Base-by-base conservation (phyloP, 306 rosid genomes). In the Inga oerstediana region DNA sequence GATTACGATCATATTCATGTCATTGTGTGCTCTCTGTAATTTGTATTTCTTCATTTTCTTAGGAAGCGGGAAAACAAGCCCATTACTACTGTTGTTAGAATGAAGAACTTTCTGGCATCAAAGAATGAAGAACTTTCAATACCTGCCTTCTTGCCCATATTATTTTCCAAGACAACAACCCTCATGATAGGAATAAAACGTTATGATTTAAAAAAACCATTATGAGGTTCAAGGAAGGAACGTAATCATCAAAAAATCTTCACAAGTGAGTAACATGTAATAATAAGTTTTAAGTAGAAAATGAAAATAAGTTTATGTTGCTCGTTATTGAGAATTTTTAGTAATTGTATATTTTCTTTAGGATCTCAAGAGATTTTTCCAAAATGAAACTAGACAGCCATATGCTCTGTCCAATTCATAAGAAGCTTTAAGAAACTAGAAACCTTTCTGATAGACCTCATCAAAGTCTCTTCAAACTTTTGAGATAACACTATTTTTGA, bases 1-100 rank as follows among this genome's bases (percentile, higher is more conserved):
- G 44, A 49, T 44, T n/a, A 70, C 66, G 74, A 48, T 45, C 49
- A 73, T 61, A 19, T 58, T 61, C 10, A n/a, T 46, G 84, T 10
- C 59, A 54, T 59, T 66, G 69, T 43, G 27, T 24, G 24, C 72
- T 67, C 72, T 67, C 34, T 24, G 34, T 15, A 49, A n/a, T 10
- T 62, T 78, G 20, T 10, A 22, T 34, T 17, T 80, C 77, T 17
- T 24, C 30, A 39, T 54, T 48, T 30, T 61, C 22, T 12, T 72
- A 19, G 1, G 43, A 59, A 32, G 73, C 82, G 61, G 54, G 22
- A 20, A 59, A 32, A 10, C 27, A 16, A 14, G 27, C 22, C 64
- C 64, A 49, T 74, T 74, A 19, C 45, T 51, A 3, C 12, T 44
- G 76, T 72, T 22, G 11, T 0, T n/a, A 41, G 51, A 41, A 41